Percentiles rank a stretch among this genome's conserved stretches.
Conservation (phyloP, 1,139 yeast genomes). For the Blastobotrys indianensis region DNA sequence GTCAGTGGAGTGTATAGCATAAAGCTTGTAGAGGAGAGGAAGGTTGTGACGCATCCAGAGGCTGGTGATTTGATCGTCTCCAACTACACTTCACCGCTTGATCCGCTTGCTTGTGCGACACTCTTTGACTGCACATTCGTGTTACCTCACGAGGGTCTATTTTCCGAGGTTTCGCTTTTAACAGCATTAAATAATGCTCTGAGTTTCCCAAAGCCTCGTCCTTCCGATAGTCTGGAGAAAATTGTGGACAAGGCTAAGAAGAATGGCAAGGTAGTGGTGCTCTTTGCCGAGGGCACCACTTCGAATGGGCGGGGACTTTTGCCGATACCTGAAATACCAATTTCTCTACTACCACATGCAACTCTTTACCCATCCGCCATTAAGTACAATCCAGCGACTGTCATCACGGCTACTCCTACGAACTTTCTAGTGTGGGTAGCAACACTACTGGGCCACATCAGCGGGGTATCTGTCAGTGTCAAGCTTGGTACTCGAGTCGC, state of each 20-base stretch:
- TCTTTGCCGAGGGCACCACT: constrained; percentile 38
- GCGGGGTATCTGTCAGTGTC: constrained; percentile 23
- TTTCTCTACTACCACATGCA: constrained; percentile 10
- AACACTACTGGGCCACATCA: constrained; percentile 12
- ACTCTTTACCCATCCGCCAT: constrained; percentile 29
- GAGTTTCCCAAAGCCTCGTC: constrained; percentile 6
- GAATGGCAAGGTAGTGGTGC: constrained; percentile 26
- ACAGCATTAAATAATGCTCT: constrained; percentile 12
- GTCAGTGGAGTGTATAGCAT: constrained; percentile 2
- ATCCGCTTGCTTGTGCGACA: constrained; percentile 31
- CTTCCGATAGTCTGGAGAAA: constrained; percentile 9
- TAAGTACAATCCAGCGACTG: constrained; percentile 30
- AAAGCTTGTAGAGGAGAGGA: constrained; percentile 6
- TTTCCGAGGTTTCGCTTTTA: constrained; percentile 8
- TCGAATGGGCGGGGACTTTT: constrained; percentile 39
- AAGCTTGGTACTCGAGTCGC: constrained; percentile 20
- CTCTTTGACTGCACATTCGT: constrained; percentile 28
- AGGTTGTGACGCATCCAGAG: constrained; percentile 13
- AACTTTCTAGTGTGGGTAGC: constrained; percentile 12
- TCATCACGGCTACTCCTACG: constrained; percentile 27
- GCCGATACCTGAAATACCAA: constrained; percentile 23
- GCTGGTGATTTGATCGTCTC: constrained; percentile 35
- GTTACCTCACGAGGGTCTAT: constrained; percentile 22
- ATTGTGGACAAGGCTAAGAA: constrained; percentile 23
- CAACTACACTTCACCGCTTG: constrained; percentile 38